Conservation (phyloP, 2,329 filamentous ascomycete species). For the Polychaeton citri region DNA sequence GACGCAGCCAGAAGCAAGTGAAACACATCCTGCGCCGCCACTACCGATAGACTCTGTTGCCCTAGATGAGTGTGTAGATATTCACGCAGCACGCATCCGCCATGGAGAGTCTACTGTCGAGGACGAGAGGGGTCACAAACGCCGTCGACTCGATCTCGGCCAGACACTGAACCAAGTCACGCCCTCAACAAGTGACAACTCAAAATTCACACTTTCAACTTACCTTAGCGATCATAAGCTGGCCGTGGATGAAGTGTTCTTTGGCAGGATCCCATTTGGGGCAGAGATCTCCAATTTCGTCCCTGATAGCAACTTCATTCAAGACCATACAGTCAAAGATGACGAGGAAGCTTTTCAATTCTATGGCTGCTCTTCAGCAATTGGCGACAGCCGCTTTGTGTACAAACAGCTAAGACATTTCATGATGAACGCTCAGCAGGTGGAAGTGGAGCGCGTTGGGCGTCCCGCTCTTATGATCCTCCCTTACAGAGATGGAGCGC, state of each 20-base stretch:
- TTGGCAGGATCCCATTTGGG: slow-evolving; percentile 15
- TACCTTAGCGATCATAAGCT: slow-evolving; percentile 11
- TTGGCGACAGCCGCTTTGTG: slow-evolving; percentile 15
- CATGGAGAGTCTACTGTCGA: slow-evolving; percentile 14
- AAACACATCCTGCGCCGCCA: slow-evolving; percentile 1
- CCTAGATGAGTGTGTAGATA: neutral
- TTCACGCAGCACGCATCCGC: slow-evolving; percentile 4
- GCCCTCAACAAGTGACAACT: neutral
- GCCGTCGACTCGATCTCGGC: slow-evolving; percentile 18
- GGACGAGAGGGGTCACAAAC: slow-evolving; percentile 19
- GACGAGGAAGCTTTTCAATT: slow-evolving; percentile 14
- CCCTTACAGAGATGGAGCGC: slow-evolving; percentile 16
- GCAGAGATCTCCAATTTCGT: slow-evolving; percentile 8
- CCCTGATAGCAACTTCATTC: slow-evolving; percentile 4
- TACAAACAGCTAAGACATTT: slow-evolving; percentile 16
- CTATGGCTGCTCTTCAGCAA: slow-evolving; percentile 2
- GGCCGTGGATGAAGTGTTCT: slow-evolving; percentile 23
- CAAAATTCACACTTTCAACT: neutral
- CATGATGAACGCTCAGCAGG: slow-evolving; percentile 8
- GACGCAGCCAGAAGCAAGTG: neutral
- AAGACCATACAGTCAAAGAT: slow-evolving; percentile 4
- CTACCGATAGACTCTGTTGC: slow-evolving; percentile 5
- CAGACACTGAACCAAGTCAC: neutral
- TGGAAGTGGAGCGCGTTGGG: slow-evolving; percentile 9
- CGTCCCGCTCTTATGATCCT: slow-evolving; percentile 15